phyloP scores from a whole-genome alignment of 495 filamentous ascomycete species.

The Diplogelasinospora grovesii region DNA sequence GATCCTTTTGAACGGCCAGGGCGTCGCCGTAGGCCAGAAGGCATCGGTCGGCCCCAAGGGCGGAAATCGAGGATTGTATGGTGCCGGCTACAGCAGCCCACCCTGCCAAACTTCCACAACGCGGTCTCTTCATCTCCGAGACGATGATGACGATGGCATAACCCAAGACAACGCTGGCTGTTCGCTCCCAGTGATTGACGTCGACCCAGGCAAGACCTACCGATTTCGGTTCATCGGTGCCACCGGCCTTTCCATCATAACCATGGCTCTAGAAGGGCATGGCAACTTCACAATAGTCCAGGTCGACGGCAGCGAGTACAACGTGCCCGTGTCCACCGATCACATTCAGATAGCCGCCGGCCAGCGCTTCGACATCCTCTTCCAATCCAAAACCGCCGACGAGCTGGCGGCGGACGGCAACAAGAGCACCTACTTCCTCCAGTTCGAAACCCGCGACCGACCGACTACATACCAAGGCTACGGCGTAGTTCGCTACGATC shows the following conservation, averaged over 20 bases:
- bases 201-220: constrained; percentile 53
- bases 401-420: constrained; percentile 36
- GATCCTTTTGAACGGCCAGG: constrained; percentile 45
- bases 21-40: constrained; percentile 22
- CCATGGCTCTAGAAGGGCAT: constrained; percentile 47
- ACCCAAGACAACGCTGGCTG: constrained; percentile 23
- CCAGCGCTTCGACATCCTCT: constrained; percentile 50
- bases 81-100: constrained; percentile 7
- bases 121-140: too few species aligned
- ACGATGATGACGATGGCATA: not conserved
- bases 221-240: constrained; percentile 49
- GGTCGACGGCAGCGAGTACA: constrained; percentile 51
- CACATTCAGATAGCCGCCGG: constrained; percentile 49
- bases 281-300: constrained; percentile 44
- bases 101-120: too few species aligned
- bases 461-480: constrained; percentile 39
- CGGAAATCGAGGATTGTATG: constrained; percentile 22
- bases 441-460: constrained; percentile 46
- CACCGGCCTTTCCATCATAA: constrained; percentile 45
- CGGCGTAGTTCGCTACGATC: constrained; percentile 45
- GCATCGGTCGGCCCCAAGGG: constrained; percentile 18
- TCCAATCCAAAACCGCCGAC: constrained; percentile 36
- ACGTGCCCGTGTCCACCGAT: constrained; percentile 37
- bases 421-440: constrained; percentile 45
- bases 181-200: constrained; percentile 42